Evolutionary conservation across 495 filamentous ascomycete genomes (phyloP).

Genomic region (Neurospora sp.): DNA sequence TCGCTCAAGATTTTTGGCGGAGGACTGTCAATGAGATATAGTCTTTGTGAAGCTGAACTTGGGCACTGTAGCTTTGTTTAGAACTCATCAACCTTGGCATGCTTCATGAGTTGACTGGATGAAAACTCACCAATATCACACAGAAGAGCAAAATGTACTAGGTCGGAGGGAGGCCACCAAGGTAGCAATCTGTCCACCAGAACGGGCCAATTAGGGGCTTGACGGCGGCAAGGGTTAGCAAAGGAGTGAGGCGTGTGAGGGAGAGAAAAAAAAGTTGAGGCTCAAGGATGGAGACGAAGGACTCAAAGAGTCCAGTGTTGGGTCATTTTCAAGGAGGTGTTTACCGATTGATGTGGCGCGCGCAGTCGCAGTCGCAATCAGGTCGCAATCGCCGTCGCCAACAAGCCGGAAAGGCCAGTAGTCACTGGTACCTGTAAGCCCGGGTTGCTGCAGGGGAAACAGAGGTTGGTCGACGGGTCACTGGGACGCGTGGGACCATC

Average conservation of each 20-base stretch:
- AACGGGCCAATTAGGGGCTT: conserved; percentile 17
- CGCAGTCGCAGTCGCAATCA: background rate
- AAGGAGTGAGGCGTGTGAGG: conserved; percentile 1
- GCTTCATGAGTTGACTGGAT: conserved; percentile 19
- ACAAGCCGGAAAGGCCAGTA: background rate
- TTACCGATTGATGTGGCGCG: background rate
- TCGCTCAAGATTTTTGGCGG: background rate
- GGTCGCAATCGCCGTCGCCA: background rate
- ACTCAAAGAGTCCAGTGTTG: conserved; percentile 4
- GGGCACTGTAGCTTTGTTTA: background rate
- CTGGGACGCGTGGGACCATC: conserved; percentile 7
- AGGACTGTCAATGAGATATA: background rate
- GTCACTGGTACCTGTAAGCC: background rate
- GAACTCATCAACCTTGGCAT: background rate
- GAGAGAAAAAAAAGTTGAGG: conserved; percentile 12
- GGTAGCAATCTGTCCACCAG: conserved; percentile 21
- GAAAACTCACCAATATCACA: conserved; percentile 44
- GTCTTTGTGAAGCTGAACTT: background rate
- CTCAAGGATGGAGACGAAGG: conserved; percentile 16
- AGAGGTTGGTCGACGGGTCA: background rate
- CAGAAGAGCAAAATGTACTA: conserved; percentile 16
- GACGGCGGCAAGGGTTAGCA: conserved; percentile 7
- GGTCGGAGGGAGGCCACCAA: conserved; percentile 8
- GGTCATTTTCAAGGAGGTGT: background rate
- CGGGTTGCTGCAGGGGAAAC: background rate